Evolutionary conservation across 2,329 filamentous ascomycete genomes (phyloP), one percentile per base, ranked within the genome.

Genomic region (Fusarium sp.): DNA sequence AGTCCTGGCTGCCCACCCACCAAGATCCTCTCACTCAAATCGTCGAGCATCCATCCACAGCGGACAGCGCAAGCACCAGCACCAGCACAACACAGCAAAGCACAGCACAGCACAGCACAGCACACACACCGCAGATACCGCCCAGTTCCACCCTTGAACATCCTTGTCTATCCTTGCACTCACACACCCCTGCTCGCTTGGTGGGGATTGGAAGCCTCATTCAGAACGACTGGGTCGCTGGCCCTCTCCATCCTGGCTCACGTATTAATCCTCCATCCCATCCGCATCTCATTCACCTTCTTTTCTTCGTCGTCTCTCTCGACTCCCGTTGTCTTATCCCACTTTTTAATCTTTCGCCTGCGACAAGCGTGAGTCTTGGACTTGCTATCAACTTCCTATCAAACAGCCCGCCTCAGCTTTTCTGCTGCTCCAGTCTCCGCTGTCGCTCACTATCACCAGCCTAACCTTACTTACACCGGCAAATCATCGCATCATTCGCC

Each of bases 121-220:
- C 31, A 32, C 51, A 45, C 62, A 66, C 62, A 66, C 63, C 64
- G 63, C 64, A 64, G 50, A 48, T 61, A 56, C 57, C 49, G 53
- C 60, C 47, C 50, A 60, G 56, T 55, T 57, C 59, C 59, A 64
- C 46, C 67, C 63, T 60, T 67, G 58, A 43, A 43, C 42, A 57
- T 50, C 67, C 53, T 58, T 58, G 41, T 41, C 31, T 34, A 63
- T 51, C 66, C 62, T 52, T 67, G 53, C 38, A 40, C 36, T 38
- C 10, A 4, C 1, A 25, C 15, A 62, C 45, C 58, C 58, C 58
- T 64, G 63, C 54, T 48, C 59, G 35, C 42, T 32, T 40, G 45
- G 66, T 69, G 69, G 60, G 60, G 62, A 64, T 64, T 66, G 53
- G 69, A 69, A 70, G 69, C 69, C 69, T 71, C 69, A 64, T 68